Evolutionary conservation across 352 stramenopile genomes (phyloP).

Genomic region (Blastocystis sp.): DNA sequence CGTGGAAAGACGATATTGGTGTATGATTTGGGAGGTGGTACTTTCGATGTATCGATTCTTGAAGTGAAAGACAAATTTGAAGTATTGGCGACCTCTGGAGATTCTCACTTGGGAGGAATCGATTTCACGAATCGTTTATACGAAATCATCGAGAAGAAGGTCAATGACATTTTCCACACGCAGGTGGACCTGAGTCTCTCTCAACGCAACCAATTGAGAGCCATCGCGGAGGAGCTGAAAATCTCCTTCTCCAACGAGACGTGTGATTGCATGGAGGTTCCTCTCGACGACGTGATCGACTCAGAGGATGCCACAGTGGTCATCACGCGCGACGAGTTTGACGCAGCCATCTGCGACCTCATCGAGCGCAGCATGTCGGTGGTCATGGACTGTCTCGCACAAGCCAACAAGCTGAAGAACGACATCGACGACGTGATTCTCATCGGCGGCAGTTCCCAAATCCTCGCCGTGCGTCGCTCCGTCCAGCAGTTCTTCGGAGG

Average conservation of each 20-base stretch:
- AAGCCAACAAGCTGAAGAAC: not conserved
- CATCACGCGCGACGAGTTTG: not conserved
- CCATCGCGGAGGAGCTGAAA: slow-evolving; percentile 91
- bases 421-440: slow-evolving; percentile 1
- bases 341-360: not conserved
- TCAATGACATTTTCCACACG: slow-evolving; percentile 80
- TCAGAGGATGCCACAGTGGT: not conserved
- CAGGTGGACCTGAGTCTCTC: slow-evolving; percentile 65
- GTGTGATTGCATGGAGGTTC: not conserved
- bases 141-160: slow-evolving; percentile 96
- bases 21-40: slow-evolving; percentile 91
- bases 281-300: not conserved
- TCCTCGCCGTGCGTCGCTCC: slow-evolving; percentile 87
- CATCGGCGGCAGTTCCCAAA: slow-evolving; percentile 74
- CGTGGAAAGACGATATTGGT: slow-evolving; percentile 86
- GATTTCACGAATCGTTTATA: slow-evolving; percentile 71
- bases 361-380: not conserved
- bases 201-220: slow-evolving; percentile 76
- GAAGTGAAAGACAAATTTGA: slow-evolving; percentile 59
- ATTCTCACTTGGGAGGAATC: slow-evolving; percentile 14
- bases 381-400: not conserved
- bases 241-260: slow-evolving; percentile 76
- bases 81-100: not conserved
- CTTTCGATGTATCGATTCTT: slow-evolving; percentile 86
- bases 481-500: slow-evolving; percentile 89